Base-by-base conservation (phyloP, 2,329 filamentous ascomycete genomes). In the Colletotrichum phormii region DNA sequence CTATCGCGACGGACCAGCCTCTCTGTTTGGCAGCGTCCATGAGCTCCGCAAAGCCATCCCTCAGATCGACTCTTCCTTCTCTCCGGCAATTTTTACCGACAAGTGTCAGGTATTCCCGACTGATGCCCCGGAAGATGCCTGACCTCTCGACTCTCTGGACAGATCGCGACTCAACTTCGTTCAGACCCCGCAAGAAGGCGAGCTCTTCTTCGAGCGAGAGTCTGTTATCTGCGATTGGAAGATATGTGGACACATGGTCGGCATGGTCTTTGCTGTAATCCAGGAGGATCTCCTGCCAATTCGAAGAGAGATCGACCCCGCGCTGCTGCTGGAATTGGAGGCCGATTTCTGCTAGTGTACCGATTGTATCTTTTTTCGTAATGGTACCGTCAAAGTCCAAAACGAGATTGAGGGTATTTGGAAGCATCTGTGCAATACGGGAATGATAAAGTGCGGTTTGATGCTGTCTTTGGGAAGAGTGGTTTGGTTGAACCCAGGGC, bases 371-470 rank as follows among this genome's bases (percentile, higher is more conserved):
- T 35, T 83, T 72, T 13, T 82, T 80, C 22, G 89, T 90, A 75
- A 91, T 89, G 18, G 89, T 91, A 72, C 88, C 87, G 79, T 91
- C 89, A 78, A 91, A 91, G 77, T 91, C 89, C 24, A 91, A 83
- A 46, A 90, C 78, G 53, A 91, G 81, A 74, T 83, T 82, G 84
- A 87, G 54, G 2, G 54, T 6, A 29, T 24, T 24, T 1, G 8
- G 31, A 42, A 42, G 22, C 69, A 74, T 81, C 9, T 31, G 74
- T 54, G 63, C 59, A 33, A 60, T 49, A 29, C 6, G 46, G 46
- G 11, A 18, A n/a, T 37, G 22, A 24, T 15, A 13, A 18, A 31
- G 24, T 15, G 26, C 18, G 24, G 53, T 33, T 15, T 24, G 7
- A 42, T 42, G 22, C 11, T 54, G n/a, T 35, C 58, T 29, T 26